Evolutionary conservation across 176 grass and related monocot genomes (phyloP).

Genomic region (Elaeis guineensis): DNA sequence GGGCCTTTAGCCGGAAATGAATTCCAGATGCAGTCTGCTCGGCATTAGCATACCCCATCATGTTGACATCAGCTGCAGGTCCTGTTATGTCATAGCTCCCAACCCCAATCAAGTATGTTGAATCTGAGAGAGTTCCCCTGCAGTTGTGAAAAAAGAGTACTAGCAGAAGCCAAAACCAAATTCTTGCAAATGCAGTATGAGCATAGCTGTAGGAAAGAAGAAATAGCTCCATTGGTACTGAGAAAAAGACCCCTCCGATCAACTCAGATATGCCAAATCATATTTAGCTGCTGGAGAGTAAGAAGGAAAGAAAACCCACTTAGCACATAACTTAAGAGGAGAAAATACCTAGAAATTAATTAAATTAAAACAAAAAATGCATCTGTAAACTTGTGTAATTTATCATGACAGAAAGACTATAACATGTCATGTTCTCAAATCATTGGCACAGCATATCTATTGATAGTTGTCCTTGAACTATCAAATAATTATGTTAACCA

Average conservation of each 20-base stretch:
- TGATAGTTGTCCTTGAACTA: no score
- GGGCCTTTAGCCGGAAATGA: constrained; percentile 95
- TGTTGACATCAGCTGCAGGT: constrained; percentile 94
- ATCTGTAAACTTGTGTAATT: no score
- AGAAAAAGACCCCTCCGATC: constrained; percentile 6
- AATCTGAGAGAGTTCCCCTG: constrained; percentile 35
- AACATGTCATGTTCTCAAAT: no score
- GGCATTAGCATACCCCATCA: constrained; percentile 98
- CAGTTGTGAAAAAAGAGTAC: constrained; percentile 40
- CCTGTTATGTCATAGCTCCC: constrained; percentile 96
- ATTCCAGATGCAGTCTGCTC: constrained; percentile 78
- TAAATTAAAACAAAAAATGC: no score
- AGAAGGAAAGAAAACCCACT: neutral
- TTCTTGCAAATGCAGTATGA: constrained; percentile 11
- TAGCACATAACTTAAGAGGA: no score
- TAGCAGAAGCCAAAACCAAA: constrained; percentile 49
- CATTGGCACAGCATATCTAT: no score
- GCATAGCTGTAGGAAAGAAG: constrained; percentile 10
- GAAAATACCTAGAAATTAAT: no score
- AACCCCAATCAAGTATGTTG: constrained; percentile 66
- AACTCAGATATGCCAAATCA: neutral
- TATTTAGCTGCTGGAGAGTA: neutral
- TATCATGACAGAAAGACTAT: no score
- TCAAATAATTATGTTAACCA: no score
- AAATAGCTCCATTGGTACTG: constrained; percentile 42